These are phyloP conservation scores for Aspergillus melleus DNA, from an alignment of 2,329 filamentous ascomycete species.

Conservation along the genomic window DNA sequence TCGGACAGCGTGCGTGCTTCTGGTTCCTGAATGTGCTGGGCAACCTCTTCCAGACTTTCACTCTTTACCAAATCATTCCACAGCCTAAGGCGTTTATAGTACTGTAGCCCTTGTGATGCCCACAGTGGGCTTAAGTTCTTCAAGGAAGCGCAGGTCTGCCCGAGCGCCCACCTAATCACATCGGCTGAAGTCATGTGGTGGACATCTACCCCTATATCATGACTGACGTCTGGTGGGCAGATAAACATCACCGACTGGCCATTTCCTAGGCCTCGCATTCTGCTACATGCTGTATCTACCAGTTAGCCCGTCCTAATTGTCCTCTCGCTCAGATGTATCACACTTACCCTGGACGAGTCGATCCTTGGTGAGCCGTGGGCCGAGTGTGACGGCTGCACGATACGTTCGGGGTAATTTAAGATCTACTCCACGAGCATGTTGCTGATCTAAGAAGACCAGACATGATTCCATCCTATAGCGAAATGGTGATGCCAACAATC, in stretches of 20 bases:
- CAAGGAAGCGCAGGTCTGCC: conserved; percentile 55
- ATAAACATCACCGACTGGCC: conserved; percentile 64
- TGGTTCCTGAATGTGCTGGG: conserved; percentile 58
- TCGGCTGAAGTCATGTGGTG: conserved; percentile 52
- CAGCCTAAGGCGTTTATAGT: conserved; percentile 41
- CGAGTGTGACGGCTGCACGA: conserved; percentile 67
- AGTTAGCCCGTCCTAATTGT: too few relatives aligned
- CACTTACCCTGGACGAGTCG: conserved; percentile 62
- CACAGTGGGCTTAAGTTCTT: conserved; percentile 57
- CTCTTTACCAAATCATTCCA: conserved; percentile 29
- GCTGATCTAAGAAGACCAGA: conserved; percentile 68
- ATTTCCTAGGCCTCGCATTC: conserved; percentile 65
- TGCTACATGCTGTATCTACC: conserved; percentile 57
- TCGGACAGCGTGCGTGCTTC: conserved; percentile 52
- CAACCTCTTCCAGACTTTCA: conserved; percentile 42
- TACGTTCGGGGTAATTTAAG: conserved; percentile 60
- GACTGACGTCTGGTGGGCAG: conserved; percentile 58
- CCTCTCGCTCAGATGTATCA: neutral
- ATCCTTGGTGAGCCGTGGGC: conserved; percentile 66
- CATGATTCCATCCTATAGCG: conserved; percentile 56
- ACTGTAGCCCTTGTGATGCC: conserved; percentile 59
- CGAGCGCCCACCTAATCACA: conserved; percentile 60
- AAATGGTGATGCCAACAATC: conserved; percentile 60
- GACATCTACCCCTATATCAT: conserved; percentile 48
- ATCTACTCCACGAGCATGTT: conserved; percentile 69